These are phyloP conservation scores for Salvia splendens DNA, from an alignment of 257 asterid species.

Conservation along the genomic window DNA sequence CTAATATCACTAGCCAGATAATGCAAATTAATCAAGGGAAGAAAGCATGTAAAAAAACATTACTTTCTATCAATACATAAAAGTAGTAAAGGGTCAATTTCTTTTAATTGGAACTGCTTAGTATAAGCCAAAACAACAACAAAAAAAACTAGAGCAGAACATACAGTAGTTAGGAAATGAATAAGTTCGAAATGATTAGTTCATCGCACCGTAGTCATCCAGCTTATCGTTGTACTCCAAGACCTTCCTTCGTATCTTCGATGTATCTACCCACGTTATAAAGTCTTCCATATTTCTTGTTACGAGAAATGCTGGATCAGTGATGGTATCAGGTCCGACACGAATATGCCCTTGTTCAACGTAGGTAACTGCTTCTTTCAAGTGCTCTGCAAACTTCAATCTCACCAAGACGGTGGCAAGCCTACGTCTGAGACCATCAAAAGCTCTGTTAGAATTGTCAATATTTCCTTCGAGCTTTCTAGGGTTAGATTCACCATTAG, in stretches of 20 bases:
- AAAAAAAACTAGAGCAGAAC: background rate
- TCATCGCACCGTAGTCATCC: slow-evolving; percentile 86
- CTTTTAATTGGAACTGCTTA: background rate
- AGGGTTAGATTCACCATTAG: background rate
- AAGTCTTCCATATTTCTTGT: slow-evolving; percentile 95
- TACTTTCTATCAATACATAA: background rate
- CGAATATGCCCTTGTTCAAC: slow-evolving; percentile 97
- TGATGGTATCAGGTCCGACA: slow-evolving; percentile 87
- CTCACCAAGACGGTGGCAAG: slow-evolving; percentile 67
- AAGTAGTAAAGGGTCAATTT: background rate
- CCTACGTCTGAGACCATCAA: slow-evolving; percentile 66
- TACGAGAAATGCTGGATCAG: slow-evolving; percentile 81
- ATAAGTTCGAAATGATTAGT: slow-evolving; percentile 29
- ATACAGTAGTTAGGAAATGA: background rate
- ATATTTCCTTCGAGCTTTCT: background rate
- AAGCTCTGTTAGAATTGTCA: background rate
- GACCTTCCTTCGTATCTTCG: slow-evolving; percentile 87
- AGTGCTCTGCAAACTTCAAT: slow-evolving; percentile 82
- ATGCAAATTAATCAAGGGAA: too few relatives aligned
- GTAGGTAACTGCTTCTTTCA: slow-evolving; percentile 87
- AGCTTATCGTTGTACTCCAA: slow-evolving; percentile 76
- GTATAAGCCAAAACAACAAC: background rate
- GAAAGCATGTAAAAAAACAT: background rate
- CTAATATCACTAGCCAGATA: too few relatives aligned
- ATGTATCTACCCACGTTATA: slow-evolving; percentile 92